Percentiles rank a stretch among this genome's conserved stretches.
These are phyloP conservation scores for Moelleriella libera DNA, from an alignment of 2,329 filamentous ascomycete genomes.

Conservation along the genomic window DNA sequence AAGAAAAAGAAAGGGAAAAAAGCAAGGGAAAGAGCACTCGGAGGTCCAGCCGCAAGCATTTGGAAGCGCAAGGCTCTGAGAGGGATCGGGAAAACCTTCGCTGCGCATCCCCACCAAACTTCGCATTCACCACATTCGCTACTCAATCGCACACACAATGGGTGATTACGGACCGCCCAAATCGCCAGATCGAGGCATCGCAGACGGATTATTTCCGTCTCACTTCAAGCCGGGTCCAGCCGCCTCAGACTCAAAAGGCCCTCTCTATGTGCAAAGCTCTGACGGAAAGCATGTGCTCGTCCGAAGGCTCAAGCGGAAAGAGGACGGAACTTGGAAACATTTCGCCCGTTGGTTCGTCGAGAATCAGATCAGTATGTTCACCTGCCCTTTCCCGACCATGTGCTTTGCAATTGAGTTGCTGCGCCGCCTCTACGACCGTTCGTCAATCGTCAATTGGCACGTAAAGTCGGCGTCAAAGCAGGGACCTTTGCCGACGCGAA, in stretches of 20 bases:
- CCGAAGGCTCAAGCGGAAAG: slow-evolving; percentile 45
- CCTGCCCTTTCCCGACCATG: slow-evolving; percentile 3
- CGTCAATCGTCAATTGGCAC: not conserved
- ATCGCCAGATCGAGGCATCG: slow-evolving; percentile 6
- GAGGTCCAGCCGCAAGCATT: no score
- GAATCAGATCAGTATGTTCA: slow-evolving; percentile 61
- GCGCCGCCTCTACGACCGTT: not conserved
- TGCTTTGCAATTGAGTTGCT: slow-evolving; percentile 1
- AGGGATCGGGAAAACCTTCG: not conserved
- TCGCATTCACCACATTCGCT: not conserved
- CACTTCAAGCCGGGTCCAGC: slow-evolving; percentile 13
- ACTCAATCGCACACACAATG: slow-evolving; percentile 1
- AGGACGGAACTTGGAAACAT: slow-evolving; percentile 45
- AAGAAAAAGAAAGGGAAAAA: not conserved
- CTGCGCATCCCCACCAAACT: not conserved
- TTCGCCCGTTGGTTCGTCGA: slow-evolving; percentile 58
- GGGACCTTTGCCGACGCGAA: not conserved
- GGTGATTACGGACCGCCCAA: slow-evolving; percentile 1
- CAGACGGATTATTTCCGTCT: slow-evolving; percentile 11
- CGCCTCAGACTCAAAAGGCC: slow-evolving; percentile 19
- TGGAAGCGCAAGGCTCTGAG: not conserved
- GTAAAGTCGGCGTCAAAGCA: not conserved
- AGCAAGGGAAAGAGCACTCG: no score
- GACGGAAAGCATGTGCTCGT: slow-evolving; percentile 37
- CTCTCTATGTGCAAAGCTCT: slow-evolving; percentile 42